Evolutionary conservation across 2,329 filamentous ascomycete genomes (phyloP), one percentile per base, ranked within the genome.

Genomic region (Aspergillus sp.): DNA sequence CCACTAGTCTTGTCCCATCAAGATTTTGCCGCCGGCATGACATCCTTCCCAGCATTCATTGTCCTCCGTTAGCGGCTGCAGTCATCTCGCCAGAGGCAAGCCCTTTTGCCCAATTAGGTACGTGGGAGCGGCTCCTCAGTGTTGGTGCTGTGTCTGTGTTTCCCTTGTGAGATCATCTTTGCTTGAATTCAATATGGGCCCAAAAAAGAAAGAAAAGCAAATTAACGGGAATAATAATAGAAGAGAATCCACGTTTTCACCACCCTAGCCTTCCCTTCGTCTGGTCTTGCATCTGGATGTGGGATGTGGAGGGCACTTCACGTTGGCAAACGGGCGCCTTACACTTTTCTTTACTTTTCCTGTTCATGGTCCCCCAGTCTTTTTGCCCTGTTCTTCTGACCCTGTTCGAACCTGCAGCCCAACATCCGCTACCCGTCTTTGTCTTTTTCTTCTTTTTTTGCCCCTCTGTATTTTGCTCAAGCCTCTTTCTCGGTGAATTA

Each of bases 11-110:
- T 42, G 55, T 60, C 63, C 58, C 56, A 61, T 63, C 55, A 59
- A 55, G 59, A 66, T 62, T 56, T 63, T 64, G 64, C 59, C 61
- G 62, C 62, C 59, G 62, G 63, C 58, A 61, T 64, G 59, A 63
- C 64, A 64, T 63, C 58, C 48, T 57, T 56, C 54, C 50, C 48
- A 60, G 60, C 58, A 58, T 63, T 56, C 61, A 63, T 64, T 66
- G 58, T 58, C 62, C 57, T 55, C 58, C 56, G 53, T 61, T 59
- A 66, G 65, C 67, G 63, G 54, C 62, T 62, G 61, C 56, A 55
- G 55, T 53, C 58, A 58, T 62, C 59, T 58, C 49, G 45, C 56
- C 55, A 53, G 55, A 48, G 60, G 55, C 49, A 66, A 62, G 59
- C 54, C 59, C 58, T 51, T 49, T 66, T 65, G 57, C 57, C 61